Percentiles rank a stretch among this genome's conserved stretches.
phyloP scores from a whole-genome alignment of 2,329 filamentous ascomycete species.

The Monilinia aucupariae region DNA sequence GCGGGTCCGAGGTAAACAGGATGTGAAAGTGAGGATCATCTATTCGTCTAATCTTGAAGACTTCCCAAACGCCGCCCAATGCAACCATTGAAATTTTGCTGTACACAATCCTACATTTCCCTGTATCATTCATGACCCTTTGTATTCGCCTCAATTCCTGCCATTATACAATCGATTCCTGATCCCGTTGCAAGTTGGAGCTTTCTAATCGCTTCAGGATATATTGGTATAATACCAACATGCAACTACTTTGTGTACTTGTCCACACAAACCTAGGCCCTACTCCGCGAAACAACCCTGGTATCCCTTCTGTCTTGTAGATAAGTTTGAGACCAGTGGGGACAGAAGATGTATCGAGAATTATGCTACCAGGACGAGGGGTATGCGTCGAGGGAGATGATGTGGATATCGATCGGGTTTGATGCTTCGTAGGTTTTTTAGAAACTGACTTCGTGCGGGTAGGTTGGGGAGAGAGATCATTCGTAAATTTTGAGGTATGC shows the following conservation, averaged over 20 bases:
- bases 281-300: constrained; percentile 90
- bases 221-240: constrained; percentile 92
- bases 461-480: constrained; percentile 16
- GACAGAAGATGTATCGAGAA: constrained; percentile 84
- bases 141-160: background rate
- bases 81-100: constrained; percentile 7
- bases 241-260: constrained; percentile 91
- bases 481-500: constrained; percentile 22
- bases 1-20: too few relatives aligned
- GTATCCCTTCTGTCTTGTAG: constrained; percentile 81
- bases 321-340: constrained; percentile 78
- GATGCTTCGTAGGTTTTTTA: constrained; percentile 33
- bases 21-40: constrained; percentile 18
- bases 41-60: constrained; percentile 16
- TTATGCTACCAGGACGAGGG: constrained; percentile 69
- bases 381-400: constrained; percentile 82
- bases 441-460: constrained; percentile 23
- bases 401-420: constrained; percentile 76
- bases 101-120: constrained; percentile 18
- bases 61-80: constrained; percentile 11
- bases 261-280: constrained; percentile 94
- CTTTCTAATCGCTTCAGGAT: constrained; percentile 70
- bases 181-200: constrained; percentile 28
- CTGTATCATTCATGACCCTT: background rate
- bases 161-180: constrained; percentile 28